Conservation (phyloP, 2,329 filamentous ascomycete species). For the Penicillium sp. region DNA sequence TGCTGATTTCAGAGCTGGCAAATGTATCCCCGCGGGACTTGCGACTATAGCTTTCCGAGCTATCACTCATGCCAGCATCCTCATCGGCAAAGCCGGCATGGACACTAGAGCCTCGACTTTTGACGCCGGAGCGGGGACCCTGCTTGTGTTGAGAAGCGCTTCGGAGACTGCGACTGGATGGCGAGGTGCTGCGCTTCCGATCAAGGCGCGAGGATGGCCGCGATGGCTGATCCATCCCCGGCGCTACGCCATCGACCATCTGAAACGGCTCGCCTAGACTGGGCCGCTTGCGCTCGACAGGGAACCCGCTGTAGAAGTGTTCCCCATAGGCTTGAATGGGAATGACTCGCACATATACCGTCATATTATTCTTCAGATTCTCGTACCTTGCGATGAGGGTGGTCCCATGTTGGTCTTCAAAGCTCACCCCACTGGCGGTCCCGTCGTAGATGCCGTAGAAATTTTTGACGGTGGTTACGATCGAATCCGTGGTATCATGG, state of each 20-base stretch:
- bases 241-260: constrained; percentile 52
- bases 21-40: constrained; percentile 76
- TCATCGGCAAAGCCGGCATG: constrained; percentile 62
- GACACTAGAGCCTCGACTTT: constrained; percentile 59
- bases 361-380: constrained; percentile 89
- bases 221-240: constrained; percentile 53
- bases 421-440: constrained; percentile 77
- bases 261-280: constrained; percentile 60
- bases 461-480: constrained; percentile 97
- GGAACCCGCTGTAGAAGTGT: constrained; percentile 43
- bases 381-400: constrained; percentile 94
- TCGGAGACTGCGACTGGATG: constrained; percentile 62
- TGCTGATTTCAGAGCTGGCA: constrained; percentile 92
- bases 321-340: constrained; percentile 50
- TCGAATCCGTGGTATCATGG: constrained; percentile 94
- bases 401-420: constrained; percentile 83
- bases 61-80: constrained; percentile 76
- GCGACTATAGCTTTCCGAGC: constrained; percentile 71
- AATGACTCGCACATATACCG: constrained; percentile 84
- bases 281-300: constrained; percentile 51
- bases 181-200: constrained; percentile 73
- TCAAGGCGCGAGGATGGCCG: constrained; percentile 66
- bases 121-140: constrained; percentile 60
- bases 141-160: constrained; percentile 73
- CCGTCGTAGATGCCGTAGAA: constrained; percentile 93